phyloP scores from a whole-genome alignment of 176 grass and related monocot species.

The Oropetium thomaeum region DNA sequence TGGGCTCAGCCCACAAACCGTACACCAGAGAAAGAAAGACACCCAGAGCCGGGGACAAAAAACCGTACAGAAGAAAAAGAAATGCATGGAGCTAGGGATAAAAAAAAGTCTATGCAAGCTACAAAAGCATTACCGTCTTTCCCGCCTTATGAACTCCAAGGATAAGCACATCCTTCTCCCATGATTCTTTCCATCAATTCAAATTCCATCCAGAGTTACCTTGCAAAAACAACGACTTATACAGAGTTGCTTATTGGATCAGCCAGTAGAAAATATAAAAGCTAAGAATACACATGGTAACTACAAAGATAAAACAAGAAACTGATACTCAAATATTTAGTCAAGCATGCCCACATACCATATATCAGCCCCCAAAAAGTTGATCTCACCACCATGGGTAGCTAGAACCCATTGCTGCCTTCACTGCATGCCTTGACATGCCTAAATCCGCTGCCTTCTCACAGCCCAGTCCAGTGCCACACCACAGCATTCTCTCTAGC shows the following conservation, averaged over 20 bases:
- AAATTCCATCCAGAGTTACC: neutral
- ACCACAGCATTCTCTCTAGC: neutral
- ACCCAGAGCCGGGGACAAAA: no score
- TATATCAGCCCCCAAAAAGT: neutral
- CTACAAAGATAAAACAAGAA: neutral
- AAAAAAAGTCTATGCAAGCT: neutral
- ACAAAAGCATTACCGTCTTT: conserved; percentile 81
- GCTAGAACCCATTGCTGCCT: neutral
- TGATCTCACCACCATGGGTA: neutral
- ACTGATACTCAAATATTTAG: neutral
- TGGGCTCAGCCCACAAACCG: neutral
- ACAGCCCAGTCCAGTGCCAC: neutral
- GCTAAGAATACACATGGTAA: neutral
- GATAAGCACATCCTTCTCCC: conserved; percentile 54
- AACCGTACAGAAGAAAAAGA: no score
- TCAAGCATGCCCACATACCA: neutral
- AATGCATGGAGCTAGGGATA: neutral
- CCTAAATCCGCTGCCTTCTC: neutral
- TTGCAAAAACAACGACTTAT: no score
- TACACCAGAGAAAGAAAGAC: no score
- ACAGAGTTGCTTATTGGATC: neutral
- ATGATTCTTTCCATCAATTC: neutral
- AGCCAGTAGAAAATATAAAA: neutral
- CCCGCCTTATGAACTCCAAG: conserved; percentile 92
- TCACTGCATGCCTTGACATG: neutral